phyloP scores from a whole-genome alignment of 768 basidiomycete species.

The Amanita exitialis region DNA sequence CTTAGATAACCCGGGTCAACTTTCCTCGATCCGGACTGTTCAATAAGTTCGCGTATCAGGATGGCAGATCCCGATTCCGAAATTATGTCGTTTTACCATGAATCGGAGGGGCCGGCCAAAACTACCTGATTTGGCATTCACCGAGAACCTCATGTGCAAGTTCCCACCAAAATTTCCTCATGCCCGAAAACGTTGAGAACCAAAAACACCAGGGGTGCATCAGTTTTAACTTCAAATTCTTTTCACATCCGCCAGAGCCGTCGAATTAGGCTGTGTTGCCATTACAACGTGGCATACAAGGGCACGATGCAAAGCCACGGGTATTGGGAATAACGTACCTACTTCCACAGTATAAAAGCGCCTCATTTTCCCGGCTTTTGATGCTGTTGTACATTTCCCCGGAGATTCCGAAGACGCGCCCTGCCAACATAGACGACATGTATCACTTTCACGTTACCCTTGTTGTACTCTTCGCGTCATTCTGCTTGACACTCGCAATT shows the following conservation, averaged over 20 bases:
- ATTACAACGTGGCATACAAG: neutral
- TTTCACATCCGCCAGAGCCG: neutral
- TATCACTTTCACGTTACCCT: neutral
- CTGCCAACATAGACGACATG: neutral
- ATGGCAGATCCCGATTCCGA: no score
- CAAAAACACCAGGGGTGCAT: neutral
- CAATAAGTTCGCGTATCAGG: no score
- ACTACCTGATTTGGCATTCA: neutral
- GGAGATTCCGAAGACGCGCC: neutral
- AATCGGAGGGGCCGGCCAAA: no score
- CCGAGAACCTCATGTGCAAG: neutral
- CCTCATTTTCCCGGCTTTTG: neutral
- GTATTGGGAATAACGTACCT: conserved; percentile 3
- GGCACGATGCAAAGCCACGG: conserved; percentile 5
- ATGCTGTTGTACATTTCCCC: neutral
- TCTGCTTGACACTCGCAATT: neutral
- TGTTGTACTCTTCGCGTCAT: conserved; percentile 1
- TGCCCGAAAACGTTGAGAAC: neutral
- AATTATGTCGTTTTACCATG: no score
- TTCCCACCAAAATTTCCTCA: neutral
- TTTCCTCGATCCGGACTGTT: no score
- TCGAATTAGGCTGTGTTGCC: neutral
- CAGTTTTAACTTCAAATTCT: neutral
- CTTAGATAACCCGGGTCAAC: no score
- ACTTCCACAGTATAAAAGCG: neutral